Evolutionary conservation across 306 rosid genomes (phyloP), one percentile per base, ranked within the genome.

Genomic region (Cucumis melo): DNA sequence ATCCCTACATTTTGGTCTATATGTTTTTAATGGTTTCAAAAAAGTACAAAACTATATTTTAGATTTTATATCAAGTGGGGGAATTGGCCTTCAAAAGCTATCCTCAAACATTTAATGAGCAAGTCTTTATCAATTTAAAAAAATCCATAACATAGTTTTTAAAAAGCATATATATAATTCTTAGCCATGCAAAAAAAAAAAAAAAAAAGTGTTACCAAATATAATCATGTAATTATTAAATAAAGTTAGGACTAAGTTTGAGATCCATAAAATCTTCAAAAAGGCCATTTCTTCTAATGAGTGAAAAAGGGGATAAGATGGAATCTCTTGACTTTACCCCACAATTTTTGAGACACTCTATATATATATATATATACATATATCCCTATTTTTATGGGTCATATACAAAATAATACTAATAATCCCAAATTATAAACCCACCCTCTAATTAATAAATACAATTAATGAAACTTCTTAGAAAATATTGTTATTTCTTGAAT

Each of bases 241-340:
- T 70, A 24, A 70, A 70, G 4, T 46, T 68, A 68, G 56, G 16
- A 42, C 9, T 68, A 42, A 42, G 74, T 21, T 68, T 29, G 78
- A 77, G 84, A 80, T 78, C 74, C 51, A 60, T 38, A 44, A 60
- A 72, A 74, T 60, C 57, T 83, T 57, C 5, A 73, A 72, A 73
- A 54, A 19, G 5, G 11, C 48, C n/a, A 73, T 53, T 32, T 27
- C 5, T 21, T 83, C 39, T 59, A 56, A 46, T 80, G 59, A 58
- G 84, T 83, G 85, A 24, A 74, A 32, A 4, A 62, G 41, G 79
- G 76, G 88, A 91, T 87, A 86, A 83, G 88, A 78, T 86, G 81
- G 86, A 80, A 82, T 87, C 75, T 87, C 68, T 87, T 81, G 87
- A 84, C 84, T 55, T 77, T 68, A 51, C 76, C 73, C 71, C 79